Evolutionary conservation across 73 alveolate genomes (phyloP).

Genomic region (Tetrahymena thermophila): DNA sequence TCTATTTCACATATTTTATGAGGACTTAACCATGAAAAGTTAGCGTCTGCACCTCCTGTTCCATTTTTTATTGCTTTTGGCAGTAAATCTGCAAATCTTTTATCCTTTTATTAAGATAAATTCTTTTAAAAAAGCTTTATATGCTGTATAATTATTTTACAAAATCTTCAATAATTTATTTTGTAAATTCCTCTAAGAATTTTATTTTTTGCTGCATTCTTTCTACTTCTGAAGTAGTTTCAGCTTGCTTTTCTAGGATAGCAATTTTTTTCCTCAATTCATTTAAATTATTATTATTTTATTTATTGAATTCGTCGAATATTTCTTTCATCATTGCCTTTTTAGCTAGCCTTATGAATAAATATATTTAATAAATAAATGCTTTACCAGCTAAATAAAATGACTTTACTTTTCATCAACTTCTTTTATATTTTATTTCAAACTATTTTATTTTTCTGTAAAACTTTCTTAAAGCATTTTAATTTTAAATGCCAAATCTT

Average conservation of each 20-base stretch:
- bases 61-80: neutral
- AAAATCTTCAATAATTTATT: neutral
- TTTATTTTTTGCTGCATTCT: neutral
- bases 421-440: neutral
- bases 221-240: neutral
- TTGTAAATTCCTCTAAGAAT: neutral
- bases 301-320: neutral
- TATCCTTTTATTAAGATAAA: neutral
- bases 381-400: neutral
- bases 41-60: neutral
- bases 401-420: neutral
- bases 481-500: neutral
- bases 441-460: neutral
- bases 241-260: neutral
- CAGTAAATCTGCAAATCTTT: neutral
- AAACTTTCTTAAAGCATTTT: neutral
- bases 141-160: neutral
- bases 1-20: neutral
- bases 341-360: neutral
- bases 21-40: neutral
- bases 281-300: neutral
- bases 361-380: neutral
- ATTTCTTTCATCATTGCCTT: neutral
- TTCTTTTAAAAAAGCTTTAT: neutral
- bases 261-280: neutral